These are phyloP conservation scores for Myxozyma neotropica DNA, from an alignment of 805 yeast genomes.

Conservation along the genomic window DNA sequence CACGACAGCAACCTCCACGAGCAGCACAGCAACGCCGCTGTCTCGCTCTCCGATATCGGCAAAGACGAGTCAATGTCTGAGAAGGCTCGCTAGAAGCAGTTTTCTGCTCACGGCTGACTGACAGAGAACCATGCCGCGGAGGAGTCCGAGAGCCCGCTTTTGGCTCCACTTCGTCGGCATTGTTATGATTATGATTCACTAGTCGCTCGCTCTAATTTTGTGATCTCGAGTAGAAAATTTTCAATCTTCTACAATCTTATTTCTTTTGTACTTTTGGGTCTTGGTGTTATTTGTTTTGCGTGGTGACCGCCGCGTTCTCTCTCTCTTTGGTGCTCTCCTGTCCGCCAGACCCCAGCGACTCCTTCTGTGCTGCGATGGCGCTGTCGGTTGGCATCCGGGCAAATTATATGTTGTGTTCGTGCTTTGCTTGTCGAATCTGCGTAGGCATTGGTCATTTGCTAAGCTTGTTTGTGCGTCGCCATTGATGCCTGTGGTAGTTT, in stretches of 20 bases:
- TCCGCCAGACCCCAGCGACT: too few species aligned
- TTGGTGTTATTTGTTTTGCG: slow-evolving; percentile 1
- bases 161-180: too few species aligned
- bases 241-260: background rate
- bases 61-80: slow-evolving; percentile 9
- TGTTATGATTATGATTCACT: background rate
- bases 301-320: background rate
- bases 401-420: too few species aligned
- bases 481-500: background rate
- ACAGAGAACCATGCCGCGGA: too few species aligned
- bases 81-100: background rate
- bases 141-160: too few species aligned
- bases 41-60: slow-evolving; percentile 10
- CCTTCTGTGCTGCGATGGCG: too few species aligned
- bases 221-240: background rate
- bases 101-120: too few species aligned
- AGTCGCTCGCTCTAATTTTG: background rate
- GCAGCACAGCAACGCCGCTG: slow-evolving; percentile 8
- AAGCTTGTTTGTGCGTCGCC: background rate
- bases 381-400: too few species aligned
- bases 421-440: too few species aligned
- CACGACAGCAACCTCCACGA: slow-evolving; percentile 14
- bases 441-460: too few species aligned
- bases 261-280: background rate
- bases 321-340: background rate